Base-by-base conservation (phyloP, 352 stramenopile species). In the Pythium phragmiticola region DNA sequence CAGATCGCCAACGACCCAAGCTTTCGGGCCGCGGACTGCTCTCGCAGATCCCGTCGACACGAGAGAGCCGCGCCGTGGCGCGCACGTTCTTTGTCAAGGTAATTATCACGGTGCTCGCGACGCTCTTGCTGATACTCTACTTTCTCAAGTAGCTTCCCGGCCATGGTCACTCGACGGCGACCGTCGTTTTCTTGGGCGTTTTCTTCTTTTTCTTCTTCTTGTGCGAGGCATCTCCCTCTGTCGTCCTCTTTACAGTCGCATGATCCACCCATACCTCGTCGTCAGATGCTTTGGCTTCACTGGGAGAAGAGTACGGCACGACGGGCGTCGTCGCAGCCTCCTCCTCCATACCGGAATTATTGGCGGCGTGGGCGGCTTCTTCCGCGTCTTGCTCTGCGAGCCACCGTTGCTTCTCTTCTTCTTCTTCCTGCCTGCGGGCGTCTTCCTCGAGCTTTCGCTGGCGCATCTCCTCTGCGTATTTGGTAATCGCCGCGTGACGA, bases 71-170 rank as follows among this genome's bases (percentile, higher is more conserved):
- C 28, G 70, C 74, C 19, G 71, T 74, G 8, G 84, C 83, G 36
- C 77, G 81, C 28, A 76, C 63, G 7, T 92, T 92, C 72, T 85
- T 89, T 16, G 51, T 92, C 70, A 92, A 92, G 68, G 33, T 76
- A 19, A 69, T 88, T n/a, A 37, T 84, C 41, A 90, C 83, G 17
- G 63, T 90, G 14, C 45, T 90, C 12, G 72, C 84, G 42, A 90
- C 83, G 0, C 43, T 86, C 50, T 48, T 88, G 23, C 59, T 94
- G 43, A 67, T 74, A 16, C 57, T 76, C 17, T 90, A 84, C 51
- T 69, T 93, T 34, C 69, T 80, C 52, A 51, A 72, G 70, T 60
- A 46, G 58, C 12, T 0, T 0, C 6, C 28, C 3, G 4, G 50
- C 17, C 7, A 37, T 12, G 7, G 3, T 69, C 48, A 69, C 37